Conservation (phyloP, 2,329 filamentous ascomycete genomes). For the Fusarium liriodendri region DNA sequence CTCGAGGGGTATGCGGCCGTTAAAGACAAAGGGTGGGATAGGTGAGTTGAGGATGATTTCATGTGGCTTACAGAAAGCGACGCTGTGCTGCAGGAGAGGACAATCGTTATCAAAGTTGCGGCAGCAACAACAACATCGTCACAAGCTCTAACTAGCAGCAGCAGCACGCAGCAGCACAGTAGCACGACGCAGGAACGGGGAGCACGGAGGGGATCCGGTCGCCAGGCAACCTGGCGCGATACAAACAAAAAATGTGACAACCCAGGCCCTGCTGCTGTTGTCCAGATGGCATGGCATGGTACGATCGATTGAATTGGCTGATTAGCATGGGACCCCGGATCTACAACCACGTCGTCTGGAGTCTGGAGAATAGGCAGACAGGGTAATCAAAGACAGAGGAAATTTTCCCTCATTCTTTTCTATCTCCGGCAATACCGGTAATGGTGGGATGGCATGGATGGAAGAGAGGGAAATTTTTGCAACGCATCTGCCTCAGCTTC, state of each 20-base stretch:
- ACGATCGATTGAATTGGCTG: slow-evolving; percentile 36
- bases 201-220: slow-evolving; percentile 23
- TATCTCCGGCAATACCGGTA: slow-evolving; percentile 8
- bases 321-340: slow-evolving; percentile 40
- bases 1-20: slow-evolving; percentile 4
- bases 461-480: slow-evolving; percentile 16
- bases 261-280: background rate
- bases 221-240: slow-evolving; percentile 20
- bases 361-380: slow-evolving; percentile 20
- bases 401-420: background rate
- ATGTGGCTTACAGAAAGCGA: slow-evolving; percentile 17
- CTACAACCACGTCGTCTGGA: slow-evolving; percentile 24
- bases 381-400: slow-evolving; percentile 9
- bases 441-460: slow-evolving; percentile 1
- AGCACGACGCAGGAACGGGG: slow-evolving; percentile 26
- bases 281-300: slow-evolving; percentile 17
- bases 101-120: slow-evolving; percentile 1
- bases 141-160: background rate
- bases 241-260: slow-evolving; percentile 17
- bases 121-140: background rate
- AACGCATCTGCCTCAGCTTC: slow-evolving; percentile 4
- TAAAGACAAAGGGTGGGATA: slow-evolving; percentile 12
- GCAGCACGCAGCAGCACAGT: slow-evolving; percentile 3
- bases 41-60: slow-evolving; percentile 17
- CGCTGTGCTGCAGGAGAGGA: slow-evolving; percentile 6